Conservation (phyloP, 2,329 filamentous ascomycete species). For the Colletotrichum higginsianum region DNA sequence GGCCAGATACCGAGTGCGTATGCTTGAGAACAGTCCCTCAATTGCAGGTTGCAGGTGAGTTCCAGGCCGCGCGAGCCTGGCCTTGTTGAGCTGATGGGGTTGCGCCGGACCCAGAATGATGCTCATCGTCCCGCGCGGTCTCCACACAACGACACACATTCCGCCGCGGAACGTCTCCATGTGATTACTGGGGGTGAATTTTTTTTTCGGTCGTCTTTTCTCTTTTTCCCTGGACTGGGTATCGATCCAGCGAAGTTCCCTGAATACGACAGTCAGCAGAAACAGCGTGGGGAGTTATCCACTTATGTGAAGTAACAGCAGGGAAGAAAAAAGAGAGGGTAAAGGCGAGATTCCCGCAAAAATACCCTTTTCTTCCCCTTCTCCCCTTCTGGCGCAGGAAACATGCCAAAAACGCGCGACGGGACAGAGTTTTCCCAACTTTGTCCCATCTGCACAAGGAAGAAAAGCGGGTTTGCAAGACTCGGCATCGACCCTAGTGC, state of each 20-base stretch:
- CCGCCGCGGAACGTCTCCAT: conserved; percentile 39
- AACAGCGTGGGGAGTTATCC: conserved; percentile 6
- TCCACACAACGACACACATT: conserved; percentile 36
- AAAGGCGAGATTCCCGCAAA: conserved; percentile 24
- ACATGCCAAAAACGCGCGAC: not conserved
- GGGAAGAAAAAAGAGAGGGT: too few species aligned
- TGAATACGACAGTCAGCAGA: not conserved
- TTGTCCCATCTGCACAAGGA: not conserved
- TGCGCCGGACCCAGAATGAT: conserved; percentile 25
- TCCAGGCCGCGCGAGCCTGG: conserved; percentile 17
- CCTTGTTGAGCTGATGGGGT: conserved; percentile 19
- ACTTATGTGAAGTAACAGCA: not conserved
- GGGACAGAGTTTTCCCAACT: conserved; percentile 29
- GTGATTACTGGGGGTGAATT: not conserved
- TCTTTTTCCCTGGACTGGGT: not conserved
- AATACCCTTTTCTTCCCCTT: conserved; percentile 3
- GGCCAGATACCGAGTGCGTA: conserved; percentile 28
- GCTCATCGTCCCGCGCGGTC: conserved; percentile 12
- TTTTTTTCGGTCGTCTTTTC: not conserved
- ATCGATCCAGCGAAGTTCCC: conserved; percentile 14
- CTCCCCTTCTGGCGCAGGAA: not conserved
- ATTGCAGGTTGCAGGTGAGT: not conserved
- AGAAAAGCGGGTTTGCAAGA: conserved; percentile 38
- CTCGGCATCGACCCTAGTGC: conserved; percentile 35
- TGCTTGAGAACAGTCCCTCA: not conserved